Conservation (phyloP, 1,139 yeast species). For the Yamadazyma conglobata region DNA sequence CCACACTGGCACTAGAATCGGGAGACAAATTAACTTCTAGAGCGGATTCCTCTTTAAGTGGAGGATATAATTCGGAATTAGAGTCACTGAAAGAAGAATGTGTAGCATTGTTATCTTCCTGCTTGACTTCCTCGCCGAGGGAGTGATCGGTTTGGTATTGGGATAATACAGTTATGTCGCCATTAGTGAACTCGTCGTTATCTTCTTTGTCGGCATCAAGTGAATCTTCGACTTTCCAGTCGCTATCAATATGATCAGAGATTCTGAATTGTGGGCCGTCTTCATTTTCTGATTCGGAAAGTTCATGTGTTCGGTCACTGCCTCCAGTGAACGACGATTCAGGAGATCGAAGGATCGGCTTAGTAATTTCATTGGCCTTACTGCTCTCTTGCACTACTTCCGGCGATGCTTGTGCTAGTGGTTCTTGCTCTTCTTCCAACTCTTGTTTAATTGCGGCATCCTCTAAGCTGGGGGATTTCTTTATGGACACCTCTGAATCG, state of each 20-base stretch:
- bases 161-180: slow-evolving; percentile 17
- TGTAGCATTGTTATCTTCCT: too few relatives aligned
- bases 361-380: background rate
- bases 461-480: slow-evolving; percentile 11
- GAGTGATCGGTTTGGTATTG: slow-evolving; percentile 1
- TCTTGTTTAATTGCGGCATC: slow-evolving; percentile 6
- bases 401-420: background rate
- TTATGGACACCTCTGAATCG: slow-evolving; percentile 5
- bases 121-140: background rate
- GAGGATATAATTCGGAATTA: background rate
- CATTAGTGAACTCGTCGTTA: slow-evolving; percentile 30
- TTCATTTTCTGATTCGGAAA: slow-evolving; percentile 2
- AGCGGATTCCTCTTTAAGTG: slow-evolving; percentile 1
- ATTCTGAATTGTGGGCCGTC: slow-evolving; percentile 24
- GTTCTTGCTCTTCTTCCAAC: slow-evolving; percentile 1
- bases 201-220: slow-evolving; percentile 45
- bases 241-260: slow-evolving; percentile 34
- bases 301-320: background rate
- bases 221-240: slow-evolving; percentile 42
- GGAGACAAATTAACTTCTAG: slow-evolving; percentile 17
- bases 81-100: too few relatives aligned
- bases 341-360: slow-evolving; percentile 1
- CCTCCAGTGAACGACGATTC: background rate
- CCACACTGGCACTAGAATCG: slow-evolving; percentile 15
- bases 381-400: background rate